phyloP scores from a whole-genome alignment of 805 yeast species.

The Pichia insulana region DNA sequence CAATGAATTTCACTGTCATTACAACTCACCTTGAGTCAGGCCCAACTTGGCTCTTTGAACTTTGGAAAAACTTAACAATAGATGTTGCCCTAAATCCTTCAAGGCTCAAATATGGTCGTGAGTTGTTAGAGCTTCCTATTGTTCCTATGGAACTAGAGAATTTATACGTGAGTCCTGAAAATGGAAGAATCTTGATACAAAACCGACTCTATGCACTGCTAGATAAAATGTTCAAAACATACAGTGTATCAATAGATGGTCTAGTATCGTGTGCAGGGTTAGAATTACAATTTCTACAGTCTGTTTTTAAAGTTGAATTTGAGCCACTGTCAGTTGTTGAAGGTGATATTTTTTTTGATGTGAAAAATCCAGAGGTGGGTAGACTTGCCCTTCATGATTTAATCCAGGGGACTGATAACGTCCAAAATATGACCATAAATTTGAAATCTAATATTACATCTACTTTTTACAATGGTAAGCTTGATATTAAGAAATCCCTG shows the following conservation, averaged over 20 bases:
- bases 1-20: neutral
- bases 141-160: neutral
- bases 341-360: too few species aligned
- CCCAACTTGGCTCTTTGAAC: too few species aligned
- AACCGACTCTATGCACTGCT: neutral
- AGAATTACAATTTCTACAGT: too few species aligned
- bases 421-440: neutral
- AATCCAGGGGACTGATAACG: neutral
- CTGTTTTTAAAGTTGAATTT: too few species aligned
- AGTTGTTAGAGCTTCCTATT: too few species aligned
- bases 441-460: neutral
- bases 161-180: neutral
- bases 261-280: too few species aligned
- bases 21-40: neutral
- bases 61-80: too few species aligned
- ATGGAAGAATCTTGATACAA: neutral
- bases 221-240: neutral
- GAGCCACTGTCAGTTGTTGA: too few species aligned
- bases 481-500: neutral
- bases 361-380: too few species aligned
- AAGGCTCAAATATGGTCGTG: too few species aligned
- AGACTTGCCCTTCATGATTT: neutral
- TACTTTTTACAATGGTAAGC: conserved; percentile 5
- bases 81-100: too few species aligned
- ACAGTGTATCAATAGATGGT: too few species aligned